A percentile compares a stretch with the other conserved stretches of the same genome.
Evolutionary conservation across 345 rosid genomes (phyloP).

Genomic region (Dovyalis caffra): DNA sequence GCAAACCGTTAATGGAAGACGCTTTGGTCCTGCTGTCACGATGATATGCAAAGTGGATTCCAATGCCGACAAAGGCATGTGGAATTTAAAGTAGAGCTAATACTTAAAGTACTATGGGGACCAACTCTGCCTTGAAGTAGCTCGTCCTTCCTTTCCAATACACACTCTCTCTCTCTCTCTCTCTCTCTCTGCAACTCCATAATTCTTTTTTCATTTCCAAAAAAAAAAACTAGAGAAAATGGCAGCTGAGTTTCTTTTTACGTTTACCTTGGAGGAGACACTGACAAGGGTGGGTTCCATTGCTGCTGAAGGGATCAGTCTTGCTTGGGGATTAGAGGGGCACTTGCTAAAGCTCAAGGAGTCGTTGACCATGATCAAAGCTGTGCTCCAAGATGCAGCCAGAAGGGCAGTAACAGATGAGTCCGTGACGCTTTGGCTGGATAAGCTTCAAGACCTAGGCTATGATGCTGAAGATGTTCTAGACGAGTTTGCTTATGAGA

Average conservation of each 20-base stretch:
- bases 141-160: no score
- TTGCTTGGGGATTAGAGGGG: neutral
- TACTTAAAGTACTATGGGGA: no score
- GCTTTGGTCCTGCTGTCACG: no score
- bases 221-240: no score
- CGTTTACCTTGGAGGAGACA: neutral
- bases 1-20: no score
- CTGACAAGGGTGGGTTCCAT: neutral
- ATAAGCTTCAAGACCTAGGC: conserved; percentile 5
- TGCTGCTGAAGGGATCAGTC: neutral
- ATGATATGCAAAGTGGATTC: no score
- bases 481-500: conserved; percentile 4
- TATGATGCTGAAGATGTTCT: conserved; percentile 3
- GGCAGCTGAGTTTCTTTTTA: neutral
- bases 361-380: neutral
- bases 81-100: no score
- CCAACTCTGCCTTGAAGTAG: no score
- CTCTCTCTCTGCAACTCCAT: no score
- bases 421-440: neutral
- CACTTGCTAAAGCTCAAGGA: neutral
- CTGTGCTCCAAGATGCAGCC: neutral
- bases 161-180: no score
- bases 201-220: no score
- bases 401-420: neutral
- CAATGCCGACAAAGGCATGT: no score